A percentile compares a stretch with the other conserved stretches of the same genome.
These are phyloP conservation scores for Syzygium jambos DNA, from an alignment of 345 rosid genomes.

Conservation along the genomic window DNA sequence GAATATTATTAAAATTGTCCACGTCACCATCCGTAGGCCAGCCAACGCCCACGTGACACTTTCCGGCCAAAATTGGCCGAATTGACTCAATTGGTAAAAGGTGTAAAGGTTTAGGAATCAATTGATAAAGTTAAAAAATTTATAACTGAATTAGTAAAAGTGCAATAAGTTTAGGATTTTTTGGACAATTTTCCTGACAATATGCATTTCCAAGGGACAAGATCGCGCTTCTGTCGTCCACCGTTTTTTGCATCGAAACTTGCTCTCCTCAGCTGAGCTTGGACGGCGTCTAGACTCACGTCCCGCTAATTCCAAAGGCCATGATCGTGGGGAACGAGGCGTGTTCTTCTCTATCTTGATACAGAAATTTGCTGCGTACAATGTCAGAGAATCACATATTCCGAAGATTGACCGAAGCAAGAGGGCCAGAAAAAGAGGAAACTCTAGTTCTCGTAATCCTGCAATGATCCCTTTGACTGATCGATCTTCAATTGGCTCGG, in stretches of 20 bases:
- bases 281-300: not conserved
- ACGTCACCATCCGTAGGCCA: too few relatives aligned
- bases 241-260: not conserved
- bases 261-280: not conserved
- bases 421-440: not conserved
- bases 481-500: not conserved
- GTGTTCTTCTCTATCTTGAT: not conserved
- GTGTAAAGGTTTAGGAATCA: too few relatives aligned
- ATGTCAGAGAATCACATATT: not conserved
- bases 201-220: not conserved
- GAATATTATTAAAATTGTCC: too few relatives aligned
- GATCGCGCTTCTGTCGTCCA: too few relatives aligned
- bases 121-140: too few relatives aligned
- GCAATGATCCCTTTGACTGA: not conserved
- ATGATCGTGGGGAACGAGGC: not conserved
- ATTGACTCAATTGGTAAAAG: too few relatives aligned
- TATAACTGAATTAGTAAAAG: too few relatives aligned
- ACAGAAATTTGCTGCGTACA: not conserved
- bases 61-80: too few relatives aligned
- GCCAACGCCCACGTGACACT: too few relatives aligned
- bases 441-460: not conserved
- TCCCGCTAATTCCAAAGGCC: not conserved
- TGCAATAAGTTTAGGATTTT: too few relatives aligned
- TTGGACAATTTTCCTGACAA: too few relatives aligned
- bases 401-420: not conserved